phyloP scores from a whole-genome alignment of 176 grass and related monocot genomes.

The Otatea glauca region DNA sequence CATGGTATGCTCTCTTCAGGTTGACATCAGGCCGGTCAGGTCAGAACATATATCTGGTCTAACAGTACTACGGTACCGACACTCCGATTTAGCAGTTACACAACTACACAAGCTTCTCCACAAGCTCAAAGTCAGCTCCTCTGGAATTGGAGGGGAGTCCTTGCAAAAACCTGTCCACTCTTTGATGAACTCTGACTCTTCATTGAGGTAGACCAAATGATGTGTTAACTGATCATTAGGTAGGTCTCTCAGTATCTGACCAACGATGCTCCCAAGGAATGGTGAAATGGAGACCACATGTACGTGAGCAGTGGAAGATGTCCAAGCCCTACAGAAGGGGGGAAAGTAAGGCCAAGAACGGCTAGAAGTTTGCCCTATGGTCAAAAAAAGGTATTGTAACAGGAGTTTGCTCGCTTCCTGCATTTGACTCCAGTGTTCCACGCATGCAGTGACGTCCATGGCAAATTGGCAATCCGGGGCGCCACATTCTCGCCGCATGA shows the following conservation, averaged over 20 bases:
- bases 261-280: neutral
- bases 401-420: too few relatives aligned
- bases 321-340: neutral
- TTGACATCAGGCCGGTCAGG: neutral
- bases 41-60: neutral
- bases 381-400: neutral
- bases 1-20: neutral
- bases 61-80: neutral
- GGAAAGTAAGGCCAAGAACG: neutral
- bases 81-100: neutral
- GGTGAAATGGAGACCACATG: neutral
- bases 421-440: neutral
- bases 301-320: neutral
- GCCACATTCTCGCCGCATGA: neutral
- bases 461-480: neutral
- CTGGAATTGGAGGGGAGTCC: neutral
- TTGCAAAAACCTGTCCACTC: neutral
- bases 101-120: neutral
- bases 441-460: neutral
- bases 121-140: neutral
- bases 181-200: neutral
- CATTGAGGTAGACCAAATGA: neutral
- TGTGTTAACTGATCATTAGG: neutral
- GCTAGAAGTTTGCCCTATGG: neutral
- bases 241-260: neutral